phyloP scores from a whole-genome alignment of 2,329 filamentous ascomycete genomes.

The Kalmusia sp. region DNA sequence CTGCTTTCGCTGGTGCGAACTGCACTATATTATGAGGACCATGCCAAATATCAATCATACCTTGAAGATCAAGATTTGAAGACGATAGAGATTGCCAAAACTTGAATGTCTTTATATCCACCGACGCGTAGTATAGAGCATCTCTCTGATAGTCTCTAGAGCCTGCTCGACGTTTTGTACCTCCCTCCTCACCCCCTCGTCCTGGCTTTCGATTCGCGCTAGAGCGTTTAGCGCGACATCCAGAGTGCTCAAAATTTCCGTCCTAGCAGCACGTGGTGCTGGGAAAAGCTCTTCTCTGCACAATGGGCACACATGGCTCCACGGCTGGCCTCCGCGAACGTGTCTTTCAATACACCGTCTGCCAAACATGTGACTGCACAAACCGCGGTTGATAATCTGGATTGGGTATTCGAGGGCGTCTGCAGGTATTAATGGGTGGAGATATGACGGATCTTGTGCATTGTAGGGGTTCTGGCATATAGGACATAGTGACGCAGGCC shows the following conservation, averaged over 20 bases:
- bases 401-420: constrained; percentile 25
- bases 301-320: constrained; percentile 29
- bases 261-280: constrained; percentile 16
- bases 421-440: constrained; percentile 23
- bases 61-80: too few relatives aligned
- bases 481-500: constrained; percentile 15
- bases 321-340: constrained; percentile 23
- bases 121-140: constrained; percentile 14
- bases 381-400: constrained; percentile 14
- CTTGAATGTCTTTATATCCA: too few relatives aligned
- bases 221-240: constrained; percentile 16
- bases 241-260: constrained; percentile 11
- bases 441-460: constrained; percentile 19
- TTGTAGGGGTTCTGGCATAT: constrained; percentile 24
- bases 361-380: constrained; percentile 27
- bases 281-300: constrained; percentile 30
- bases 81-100: too few relatives aligned
- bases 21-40: too few relatives aligned
- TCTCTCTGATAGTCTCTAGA: constrained; percentile 19
- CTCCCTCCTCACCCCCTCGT: constrained; percentile 13
- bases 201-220: constrained; percentile 11
- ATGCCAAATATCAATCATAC: too few relatives aligned
- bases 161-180: constrained; percentile 17
- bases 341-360: constrained; percentile 27
- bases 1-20: too few relatives aligned